Evolutionary conservation across 257 asterid species (phyloP), one percentile per base, ranked within the genome.

Genomic region (Nicotiana otophora): DNA sequence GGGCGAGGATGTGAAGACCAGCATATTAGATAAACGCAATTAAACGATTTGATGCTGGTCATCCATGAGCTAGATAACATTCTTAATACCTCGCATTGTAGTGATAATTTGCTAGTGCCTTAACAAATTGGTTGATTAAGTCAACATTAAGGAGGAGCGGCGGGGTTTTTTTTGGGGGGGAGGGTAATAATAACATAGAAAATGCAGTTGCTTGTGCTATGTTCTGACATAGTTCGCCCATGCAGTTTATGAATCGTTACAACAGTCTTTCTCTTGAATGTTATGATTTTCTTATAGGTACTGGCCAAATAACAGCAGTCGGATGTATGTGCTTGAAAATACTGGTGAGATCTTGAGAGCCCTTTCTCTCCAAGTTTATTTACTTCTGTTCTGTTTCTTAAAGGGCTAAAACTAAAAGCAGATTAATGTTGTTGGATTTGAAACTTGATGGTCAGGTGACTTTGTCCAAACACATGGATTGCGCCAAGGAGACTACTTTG

Each of bases 251-350:
- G 76, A 8, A 48, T 34, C 0, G 14, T 67, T 30, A 31, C 20
- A 31, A 15, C 23, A 42, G 23, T 65, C 33, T 10, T 33, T 67
- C 76, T 33, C 76, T 67, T 33, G 17, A 68, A 20, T 31, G n/a
- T 42, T 36, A 4, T 77, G 60, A 61, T 63, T 67, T 34, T 53
- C 7, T 65, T 2, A 15, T 86, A 89, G 92, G 55, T 89, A 31
- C 23, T 89, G 92, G 92, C 92, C 92, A 7, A 89, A 89, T 82
- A 89, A 89, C 81, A 89, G 83, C 83, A 89, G 92, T 80, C 80
- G 92, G 14, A 89, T 89, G 92, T 89, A 89, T 81, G 88, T 89
- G 63, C 87, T 89, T 16, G 92, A 89, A 81, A 89, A 89, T 75
- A 89, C 92, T 6, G 92, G 92, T 89, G 77, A 77, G 30, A 77